Base-by-base conservation (phyloP, 768 basidiomycete genomes). In the Tremella fuciformis region DNA sequence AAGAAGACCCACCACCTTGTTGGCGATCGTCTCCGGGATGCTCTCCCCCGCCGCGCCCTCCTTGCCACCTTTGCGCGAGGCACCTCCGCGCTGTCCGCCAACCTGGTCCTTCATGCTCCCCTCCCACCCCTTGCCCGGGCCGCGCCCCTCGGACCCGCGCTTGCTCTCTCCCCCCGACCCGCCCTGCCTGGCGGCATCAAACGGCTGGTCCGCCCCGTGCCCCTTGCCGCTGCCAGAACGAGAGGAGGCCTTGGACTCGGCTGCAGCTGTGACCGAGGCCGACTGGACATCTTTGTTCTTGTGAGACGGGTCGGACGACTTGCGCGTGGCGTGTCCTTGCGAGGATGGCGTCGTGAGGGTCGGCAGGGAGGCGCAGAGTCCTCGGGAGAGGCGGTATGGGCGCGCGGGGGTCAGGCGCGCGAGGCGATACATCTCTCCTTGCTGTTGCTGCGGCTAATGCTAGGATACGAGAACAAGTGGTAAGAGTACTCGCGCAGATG, bases 51-150 rank as follows among this genome's bases (percentile, higher is more conserved):
- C 50, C 6, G 67, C 69, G 21, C 68, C 66, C 48, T 65, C 65
- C 29, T 59, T 59, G 1, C 66, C 71, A 47, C 67, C 72, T 52
- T 57, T 65, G 13, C 59, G 63, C 8, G 59, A 63, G n/a, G 41
- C 55, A 13, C 54, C 62, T 8, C 57, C 66, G 40, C 64, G 61
- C 57, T 74, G 70, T 47, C 73, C 75, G 18, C 72, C 76, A 24
- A 67, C 57, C 41, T 77, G 76, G 58, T 77, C 76, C 52, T 63
- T 65, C 47, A 74, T 65, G 4, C 51, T 40, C 13, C 71, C 71
- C 9, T 41, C 8, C n/a, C 55, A 38, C 34, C 58, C 38, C 42
- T 29, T 13, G 55, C 57, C 42, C 48, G 62, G 57, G 6, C 62
- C 69, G 29, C 44, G 50, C 3, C 58, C 58, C 42, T 64, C 44